Percentiles rank a stretch among this genome's conserved stretches.
Evolutionary conservation across 2,329 filamentous ascomycete genomes (phyloP).

Genomic region (Scytalidium lignicola): DNA sequence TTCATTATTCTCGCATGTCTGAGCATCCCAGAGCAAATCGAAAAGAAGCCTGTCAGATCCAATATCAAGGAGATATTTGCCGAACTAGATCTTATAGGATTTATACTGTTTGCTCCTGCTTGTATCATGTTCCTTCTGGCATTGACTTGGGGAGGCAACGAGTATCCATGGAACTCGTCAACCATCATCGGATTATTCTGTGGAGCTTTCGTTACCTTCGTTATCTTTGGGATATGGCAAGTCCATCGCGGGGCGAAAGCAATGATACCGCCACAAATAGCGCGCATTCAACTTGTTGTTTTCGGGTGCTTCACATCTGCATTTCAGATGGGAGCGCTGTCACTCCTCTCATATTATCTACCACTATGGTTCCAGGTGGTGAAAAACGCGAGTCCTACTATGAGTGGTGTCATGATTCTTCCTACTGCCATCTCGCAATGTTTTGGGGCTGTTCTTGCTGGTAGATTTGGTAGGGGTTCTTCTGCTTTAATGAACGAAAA

Average conservation of each 20-base stretch:
- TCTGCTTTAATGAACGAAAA: no score
- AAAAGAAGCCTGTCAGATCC: constrained; percentile 14
- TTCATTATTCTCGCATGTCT: constrained; percentile 32
- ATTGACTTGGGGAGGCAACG: constrained; percentile 26
- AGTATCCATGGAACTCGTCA: constrained; percentile 23
- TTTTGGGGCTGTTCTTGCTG: constrained; percentile 12
- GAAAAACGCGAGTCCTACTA: constrained; percentile 13
- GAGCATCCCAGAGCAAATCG: constrained; percentile 21
- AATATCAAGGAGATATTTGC: constrained; percentile 7
- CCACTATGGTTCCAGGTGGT: constrained; percentile 30
- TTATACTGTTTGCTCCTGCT: constrained; percentile 27
- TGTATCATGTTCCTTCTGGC: constrained; percentile 28
- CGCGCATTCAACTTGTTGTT: constrained; percentile 14
- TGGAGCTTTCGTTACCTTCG: constrained; percentile 7
- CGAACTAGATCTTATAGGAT: constrained; percentile 28
- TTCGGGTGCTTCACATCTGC: constrained; percentile 4
- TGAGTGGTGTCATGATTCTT: constrained; percentile 23
- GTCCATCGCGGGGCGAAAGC: constrained; percentile 17
- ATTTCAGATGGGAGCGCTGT: constrained; percentile 8
- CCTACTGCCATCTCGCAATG: constrained; percentile 15
- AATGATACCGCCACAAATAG: constrained; percentile 18
- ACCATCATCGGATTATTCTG: constrained; percentile 18
- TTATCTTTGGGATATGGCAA: constrained; percentile 20
- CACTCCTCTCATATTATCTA: constrained; percentile 18
- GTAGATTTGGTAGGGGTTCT: constrained; percentile 18